Percentiles rank a stretch among this genome's conserved stretches.
Conservation (phyloP, 768 basidiomycete species). For the Suillus weaverae region DNA sequence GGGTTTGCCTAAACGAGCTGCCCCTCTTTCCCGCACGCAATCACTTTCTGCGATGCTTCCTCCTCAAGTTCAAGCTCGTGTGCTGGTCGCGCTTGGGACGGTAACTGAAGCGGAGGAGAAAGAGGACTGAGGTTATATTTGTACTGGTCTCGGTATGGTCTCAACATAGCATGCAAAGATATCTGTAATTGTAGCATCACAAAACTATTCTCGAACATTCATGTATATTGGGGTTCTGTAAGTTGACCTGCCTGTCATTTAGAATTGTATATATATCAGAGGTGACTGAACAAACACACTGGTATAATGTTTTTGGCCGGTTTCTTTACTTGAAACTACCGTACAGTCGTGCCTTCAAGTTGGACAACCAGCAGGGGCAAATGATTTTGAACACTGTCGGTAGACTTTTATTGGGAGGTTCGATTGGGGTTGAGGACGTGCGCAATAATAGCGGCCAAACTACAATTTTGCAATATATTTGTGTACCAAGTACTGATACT, state of each 20-base stretch:
- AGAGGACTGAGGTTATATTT: neutral
- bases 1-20: neutral
- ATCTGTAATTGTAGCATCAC: neutral
- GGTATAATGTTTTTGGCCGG: neutral
- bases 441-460: neutral
- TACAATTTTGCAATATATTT: neutral
- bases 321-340: neutral
- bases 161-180: neutral
- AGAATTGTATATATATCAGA: neutral
- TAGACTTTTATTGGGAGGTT: neutral
- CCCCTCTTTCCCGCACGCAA: neutral
- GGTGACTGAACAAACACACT: neutral
- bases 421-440: neutral
- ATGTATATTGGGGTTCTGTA: neutral
- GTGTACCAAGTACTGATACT: too few species aligned
- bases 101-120: neutral
- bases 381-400: neutral
- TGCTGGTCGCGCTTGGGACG: neutral
- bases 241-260: neutral
- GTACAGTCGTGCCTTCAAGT: neutral
- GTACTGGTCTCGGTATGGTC: neutral
- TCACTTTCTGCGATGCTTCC: slow-evolving; percentile 2
- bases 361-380: neutral
- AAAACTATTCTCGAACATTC: neutral
- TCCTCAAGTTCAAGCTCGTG: neutral